Base-by-base conservation (phyloP, 2,329 filamentous ascomycete species). In the Cordyceps cicadae region DNA sequence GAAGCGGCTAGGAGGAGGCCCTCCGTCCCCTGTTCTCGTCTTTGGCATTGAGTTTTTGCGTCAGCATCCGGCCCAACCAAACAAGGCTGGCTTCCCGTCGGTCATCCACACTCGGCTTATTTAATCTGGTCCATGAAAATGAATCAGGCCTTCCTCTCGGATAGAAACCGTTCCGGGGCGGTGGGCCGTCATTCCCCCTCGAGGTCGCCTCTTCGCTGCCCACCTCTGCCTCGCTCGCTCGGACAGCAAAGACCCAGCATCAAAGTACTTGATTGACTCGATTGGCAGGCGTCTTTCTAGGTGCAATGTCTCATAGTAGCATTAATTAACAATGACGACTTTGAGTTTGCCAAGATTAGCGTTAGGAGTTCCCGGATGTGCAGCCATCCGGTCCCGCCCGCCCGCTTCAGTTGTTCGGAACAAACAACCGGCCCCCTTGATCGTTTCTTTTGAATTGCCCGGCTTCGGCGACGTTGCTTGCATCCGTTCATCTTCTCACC, bases 111-210 rank as follows among this genome's bases (percentile, higher is more conserved):
- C 15, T 39, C 56, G 56, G 48, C 34, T 24, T 12, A 3, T 45
- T 59, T 14, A 59, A 52, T 59, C 52, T 26, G 48, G 48, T 59
- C 56, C 49, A 48, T 5, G 39, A 37, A 41, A 50, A 41, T n/a
- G 43, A 21, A 56, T 5, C 34, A 19, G 12, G 17, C 6, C 21
- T 49, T 21, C 3, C 39, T 39, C 26, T 59, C 56, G 56, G 56
- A 59, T 51, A 17, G 37, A 52, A 17, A 8, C 26, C 14, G n/a
- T 52, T 34, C 56, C 56, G 56, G 19, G 4, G 3, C 29, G 29
- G 3, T 29, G 1, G 29, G 29, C 6, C 29, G 32, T 41, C 34
- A 14, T 45, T 5, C 41, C 41, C 7, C 34, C 29, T 29, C 29
- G 29, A 29, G 29, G n/a, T n/a, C 43, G 43, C 43, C 21, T 29